Evolutionary conservation across 441 rosid species (phyloP), one percentile per base, ranked within the genome.

Genomic region (Adansonia rubrostipa): DNA sequence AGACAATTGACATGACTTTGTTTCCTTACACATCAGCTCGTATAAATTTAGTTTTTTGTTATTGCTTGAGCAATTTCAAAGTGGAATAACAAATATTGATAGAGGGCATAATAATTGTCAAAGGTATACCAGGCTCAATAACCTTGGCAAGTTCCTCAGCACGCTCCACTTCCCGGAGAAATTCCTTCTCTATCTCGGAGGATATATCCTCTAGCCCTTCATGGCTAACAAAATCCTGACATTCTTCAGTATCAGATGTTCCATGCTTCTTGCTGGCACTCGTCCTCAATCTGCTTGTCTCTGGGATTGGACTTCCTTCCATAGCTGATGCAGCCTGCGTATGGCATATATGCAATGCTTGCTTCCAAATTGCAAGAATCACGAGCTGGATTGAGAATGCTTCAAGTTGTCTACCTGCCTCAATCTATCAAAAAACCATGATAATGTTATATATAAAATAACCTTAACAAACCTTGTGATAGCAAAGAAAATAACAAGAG

Each of bases 281-380:
- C 42, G 6, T 36, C 79, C 89, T 86, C 82, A 81, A 83, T 79
- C 86, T 86, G 66, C 72, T 56, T 71, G 56, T 83, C 77, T 89
- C 92, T 77, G 73, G 88, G 83, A 78, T 87, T 40, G 97, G 94
- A 79, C 92, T 92, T 85, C 91, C 98, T 87, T 94, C 96, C 79
- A 86, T 86, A 58, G 90, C 97, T 69, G 98, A 93, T 73, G 93
- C 93, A 87, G 97, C 97, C 84, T 87, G 95, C 13, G 99, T 80
- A 82, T 96, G 99, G 86, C 98, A 92, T 79, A 94, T 91, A 87
- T 94, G 87, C 81, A 94, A 82, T 28, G 97, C 98, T 81, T 92
- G 98, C 88, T 92, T 96, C 98, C 98, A 94, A 63, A 96, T 91
- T 79, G 98, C 99, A 48, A 94, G 96, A 80, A 92, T 87, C 80